Evolutionary conservation across 164 flowering plant species (phyloP).

Genomic region (Macadamia tetraphylla): DNA sequence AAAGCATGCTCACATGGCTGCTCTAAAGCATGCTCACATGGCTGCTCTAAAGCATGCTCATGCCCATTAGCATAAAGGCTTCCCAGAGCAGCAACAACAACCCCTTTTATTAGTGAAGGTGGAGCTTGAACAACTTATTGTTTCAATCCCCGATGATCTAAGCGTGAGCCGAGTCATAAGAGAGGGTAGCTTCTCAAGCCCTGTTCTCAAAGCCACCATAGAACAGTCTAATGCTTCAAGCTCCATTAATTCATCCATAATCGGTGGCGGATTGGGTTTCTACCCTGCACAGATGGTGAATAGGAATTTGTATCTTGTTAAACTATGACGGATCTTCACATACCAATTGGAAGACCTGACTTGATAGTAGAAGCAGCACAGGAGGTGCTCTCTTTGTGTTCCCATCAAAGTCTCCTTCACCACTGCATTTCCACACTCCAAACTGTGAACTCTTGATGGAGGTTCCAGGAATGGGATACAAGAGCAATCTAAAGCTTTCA

Average conservation of each 20-base stretch:
- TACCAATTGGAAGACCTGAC: too few relatives aligned
- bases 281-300: too few relatives aligned
- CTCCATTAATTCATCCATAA: conserved; percentile 2
- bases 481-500: too few relatives aligned
- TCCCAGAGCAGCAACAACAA: conserved; percentile 97
- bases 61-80: conserved; percentile 80
- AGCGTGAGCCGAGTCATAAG: conserved; percentile 96
- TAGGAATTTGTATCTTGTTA: too few relatives aligned
- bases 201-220: conserved; percentile 85
- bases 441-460: too few relatives aligned
- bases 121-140: conserved; percentile 87
- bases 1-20: conserved; percentile 5
- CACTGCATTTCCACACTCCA: too few relatives aligned
- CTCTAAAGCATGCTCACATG: conserved; percentile 5
- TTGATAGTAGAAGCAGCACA: too few relatives aligned
- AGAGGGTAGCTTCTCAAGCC: conserved; percentile 94
- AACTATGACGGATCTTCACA: too few relatives aligned
- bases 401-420: too few relatives aligned
- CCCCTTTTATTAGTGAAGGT: conserved; percentile 92
- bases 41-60: conserved; percentile 61
- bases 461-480: too few relatives aligned
- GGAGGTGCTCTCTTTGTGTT: too few relatives aligned
- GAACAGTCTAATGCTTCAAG: conserved; percentile 51
- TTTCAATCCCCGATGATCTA: conserved; percentile 89
- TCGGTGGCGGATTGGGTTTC: conserved; percentile 28